A percentile compares a stretch with the other conserved stretches of the same genome.
Evolutionary conservation across 257 asterid species (phyloP).

Genomic region (Thymus mandschuricus): DNA sequence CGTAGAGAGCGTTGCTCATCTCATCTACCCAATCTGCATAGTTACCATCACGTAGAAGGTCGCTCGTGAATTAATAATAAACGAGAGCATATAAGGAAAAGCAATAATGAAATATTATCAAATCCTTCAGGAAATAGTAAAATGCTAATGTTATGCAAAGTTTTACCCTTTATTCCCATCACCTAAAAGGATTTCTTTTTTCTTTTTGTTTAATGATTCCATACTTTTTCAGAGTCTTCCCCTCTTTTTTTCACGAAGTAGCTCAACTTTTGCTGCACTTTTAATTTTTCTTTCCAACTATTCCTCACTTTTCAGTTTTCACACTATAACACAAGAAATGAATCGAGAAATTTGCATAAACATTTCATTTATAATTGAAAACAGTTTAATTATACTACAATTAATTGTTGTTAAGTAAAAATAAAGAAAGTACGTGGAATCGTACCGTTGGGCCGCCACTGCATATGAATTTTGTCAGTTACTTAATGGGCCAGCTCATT

Average conservation of each 20-base stretch:
- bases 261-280: conserved; percentile 36
- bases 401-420: no score
- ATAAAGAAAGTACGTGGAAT: no score
- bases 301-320: not conserved
- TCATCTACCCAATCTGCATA: no score
- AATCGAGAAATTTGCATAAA: not conserved
- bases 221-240: conserved; percentile 29
- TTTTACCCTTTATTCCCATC: conserved; percentile 34
- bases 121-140: not conserved
- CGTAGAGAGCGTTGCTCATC: no score
- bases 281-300: not conserved
- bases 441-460: no score
- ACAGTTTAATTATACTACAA: no score
- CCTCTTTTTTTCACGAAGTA: conserved; percentile 13
- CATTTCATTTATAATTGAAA: no score
- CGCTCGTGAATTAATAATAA: no score
- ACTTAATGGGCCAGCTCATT: not conserved
- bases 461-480: not conserved
- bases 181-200: conserved; percentile 21
- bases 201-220: conserved; percentile 33
- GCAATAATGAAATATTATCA: no score
- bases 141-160: not conserved
- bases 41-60: no score
- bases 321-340: not conserved
- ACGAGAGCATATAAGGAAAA: no score